These are phyloP conservation scores for Pythium folliculosum DNA, from an alignment of 352 stramenopile species.

Conservation along the genomic window DNA sequence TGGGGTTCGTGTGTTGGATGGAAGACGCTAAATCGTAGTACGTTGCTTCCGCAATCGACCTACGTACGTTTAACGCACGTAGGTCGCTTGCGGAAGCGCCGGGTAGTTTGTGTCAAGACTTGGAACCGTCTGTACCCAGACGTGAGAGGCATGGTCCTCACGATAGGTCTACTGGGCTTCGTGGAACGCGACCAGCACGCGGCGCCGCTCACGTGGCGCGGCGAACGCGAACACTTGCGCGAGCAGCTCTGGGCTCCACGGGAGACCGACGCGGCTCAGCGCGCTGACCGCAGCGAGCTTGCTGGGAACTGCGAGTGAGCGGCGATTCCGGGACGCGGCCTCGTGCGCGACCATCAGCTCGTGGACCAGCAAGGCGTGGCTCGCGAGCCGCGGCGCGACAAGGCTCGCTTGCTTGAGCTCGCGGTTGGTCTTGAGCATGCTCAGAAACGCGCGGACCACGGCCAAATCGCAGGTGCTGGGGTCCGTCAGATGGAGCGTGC, in stretches of 20 bases:
- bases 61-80: too few species aligned
- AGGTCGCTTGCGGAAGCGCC: too few species aligned
- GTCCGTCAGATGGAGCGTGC: background rate
- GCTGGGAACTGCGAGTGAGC: background rate
- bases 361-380: background rate
- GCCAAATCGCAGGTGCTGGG: background rate
- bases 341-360: background rate
- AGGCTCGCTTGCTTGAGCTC: background rate
- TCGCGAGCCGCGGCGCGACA: background rate
- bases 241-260: background rate
- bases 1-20: too few species aligned
- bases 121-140: background rate
- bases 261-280: background rate
- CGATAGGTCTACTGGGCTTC: background rate
- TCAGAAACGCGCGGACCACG: background rate
- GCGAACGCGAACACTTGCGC: background rate
- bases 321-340: background rate
- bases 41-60: too few species aligned
- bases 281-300: background rate
- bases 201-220: background rate
- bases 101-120: too few species aligned
- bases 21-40: too few species aligned
- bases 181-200: background rate
- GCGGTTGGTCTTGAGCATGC: background rate
- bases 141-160: background rate